phyloP scores from a whole-genome alignment of 371 early-diverging fungal genomes.

The Globomyces sp. region DNA sequence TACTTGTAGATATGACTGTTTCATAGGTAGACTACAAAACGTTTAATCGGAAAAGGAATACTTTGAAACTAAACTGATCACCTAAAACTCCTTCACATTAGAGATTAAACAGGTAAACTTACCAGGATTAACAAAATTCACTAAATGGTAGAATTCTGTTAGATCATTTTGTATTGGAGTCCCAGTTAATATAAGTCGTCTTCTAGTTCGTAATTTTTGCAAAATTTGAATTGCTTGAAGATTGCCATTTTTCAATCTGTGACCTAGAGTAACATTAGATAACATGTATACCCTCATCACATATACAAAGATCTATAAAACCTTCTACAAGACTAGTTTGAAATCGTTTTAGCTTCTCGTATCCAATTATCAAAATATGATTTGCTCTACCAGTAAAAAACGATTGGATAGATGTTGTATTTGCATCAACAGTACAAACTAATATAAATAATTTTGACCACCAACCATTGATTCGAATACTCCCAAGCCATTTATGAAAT shows the following conservation, averaged over 20 bases:
- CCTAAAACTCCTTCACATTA: slow-evolving; percentile 16
- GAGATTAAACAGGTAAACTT: not conserved
- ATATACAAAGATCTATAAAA: slow-evolving; percentile 33
- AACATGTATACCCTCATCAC: slow-evolving; percentile 13
- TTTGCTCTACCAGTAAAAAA: slow-evolving; percentile 53
- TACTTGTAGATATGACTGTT: not conserved
- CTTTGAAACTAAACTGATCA: slow-evolving; percentile 43
- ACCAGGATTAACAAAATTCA: slow-evolving; percentile 67
- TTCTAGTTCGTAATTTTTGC: slow-evolving; percentile 38
- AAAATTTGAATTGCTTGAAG: slow-evolving; percentile 53
- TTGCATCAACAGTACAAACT: slow-evolving; percentile 47
- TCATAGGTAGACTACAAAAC: slow-evolving; percentile 37
- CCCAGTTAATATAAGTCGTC: slow-evolving; percentile 61
- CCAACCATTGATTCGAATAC: slow-evolving; percentile 19
- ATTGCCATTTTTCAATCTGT: slow-evolving; percentile 62
- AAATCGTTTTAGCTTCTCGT: slow-evolving; percentile 43
- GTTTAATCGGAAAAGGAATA: slow-evolving; percentile 49
- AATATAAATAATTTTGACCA: too few relatives aligned
- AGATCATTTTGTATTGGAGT: slow-evolving; percentile 64
- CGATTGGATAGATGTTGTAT: slow-evolving; percentile 40
- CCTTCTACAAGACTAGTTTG: slow-evolving; percentile 1
- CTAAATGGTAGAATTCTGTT: slow-evolving; percentile 51
- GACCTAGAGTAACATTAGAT: slow-evolving; percentile 44
- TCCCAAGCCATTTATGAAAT: slow-evolving; percentile 66
- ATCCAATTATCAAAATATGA: slow-evolving; percentile 57